Percentiles rank a stretch among this genome's conserved stretches.
phyloP scores from a whole-genome alignment of 2,329 filamentous ascomycete genomes.

The Aspergillus chevalieri region DNA sequence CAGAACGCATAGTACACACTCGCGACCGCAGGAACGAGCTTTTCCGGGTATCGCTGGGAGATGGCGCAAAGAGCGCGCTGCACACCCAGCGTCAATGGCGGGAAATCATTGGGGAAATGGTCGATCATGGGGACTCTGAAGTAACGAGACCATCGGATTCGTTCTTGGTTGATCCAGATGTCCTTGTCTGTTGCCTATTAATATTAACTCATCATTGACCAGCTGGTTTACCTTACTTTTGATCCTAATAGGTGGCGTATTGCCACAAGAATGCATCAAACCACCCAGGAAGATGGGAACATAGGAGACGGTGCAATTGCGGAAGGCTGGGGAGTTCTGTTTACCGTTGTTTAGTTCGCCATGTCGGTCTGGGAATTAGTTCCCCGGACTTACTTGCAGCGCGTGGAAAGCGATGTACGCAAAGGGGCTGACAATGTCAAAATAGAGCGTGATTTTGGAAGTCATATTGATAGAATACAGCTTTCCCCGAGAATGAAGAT shows the following conservation, averaged over 20 bases:
- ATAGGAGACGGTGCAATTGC: slow-evolving; percentile 50
- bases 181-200: slow-evolving; percentile 48
- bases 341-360: background rate
- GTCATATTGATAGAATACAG: slow-evolving; percentile 33
- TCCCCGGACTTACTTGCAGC: slow-evolving; percentile 39
- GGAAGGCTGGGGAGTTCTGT: slow-evolving; percentile 52
- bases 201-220: background rate
- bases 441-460: slow-evolving; percentile 51
- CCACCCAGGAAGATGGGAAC: slow-evolving; percentile 56
- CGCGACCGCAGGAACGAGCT: slow-evolving; percentile 37
- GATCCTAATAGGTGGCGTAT: slow-evolving; percentile 50
- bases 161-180: slow-evolving; percentile 51
- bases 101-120: slow-evolving; percentile 46
- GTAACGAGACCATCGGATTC: slow-evolving; percentile 47
- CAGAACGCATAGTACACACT: slow-evolving; percentile 49
- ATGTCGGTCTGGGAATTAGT: background rate
- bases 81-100: slow-evolving; percentile 44
- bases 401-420: slow-evolving; percentile 55
- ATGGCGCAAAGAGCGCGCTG: slow-evolving; percentile 51
- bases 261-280: slow-evolving; percentile 52
- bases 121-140: slow-evolving; percentile 51
- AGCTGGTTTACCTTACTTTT: slow-evolving; percentile 42
- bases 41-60: slow-evolving; percentile 35
- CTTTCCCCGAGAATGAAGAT: background rate
- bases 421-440: slow-evolving; percentile 57